phyloP scores from a whole-genome alignment of 805 yeast genomes.

The Millerago galiae region DNA sequence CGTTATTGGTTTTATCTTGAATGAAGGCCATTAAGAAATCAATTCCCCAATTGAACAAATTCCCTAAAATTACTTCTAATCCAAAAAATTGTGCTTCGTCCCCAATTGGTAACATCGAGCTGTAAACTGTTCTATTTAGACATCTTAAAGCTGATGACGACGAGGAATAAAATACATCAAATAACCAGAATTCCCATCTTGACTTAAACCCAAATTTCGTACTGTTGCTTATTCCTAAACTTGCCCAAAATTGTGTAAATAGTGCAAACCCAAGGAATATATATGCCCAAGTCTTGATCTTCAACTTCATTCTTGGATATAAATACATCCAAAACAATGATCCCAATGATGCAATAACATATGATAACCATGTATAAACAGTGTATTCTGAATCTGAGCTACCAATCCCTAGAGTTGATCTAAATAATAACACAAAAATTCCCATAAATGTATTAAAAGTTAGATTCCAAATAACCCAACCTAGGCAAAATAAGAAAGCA shows the following conservation, averaged over 20 bases:
- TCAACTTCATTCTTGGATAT: conserved; percentile 23
- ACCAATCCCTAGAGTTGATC: conserved; percentile 35
- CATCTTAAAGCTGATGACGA: conserved; percentile 32
- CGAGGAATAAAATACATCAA: conserved; percentile 31
- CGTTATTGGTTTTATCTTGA: conserved; percentile 34
- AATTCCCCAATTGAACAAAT: conserved; percentile 38
- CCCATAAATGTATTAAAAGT: conserved; percentile 29
- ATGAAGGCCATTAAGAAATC: conserved; percentile 32
- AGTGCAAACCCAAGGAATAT: conserved; percentile 27
- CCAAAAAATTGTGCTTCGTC: conserved; percentile 40
- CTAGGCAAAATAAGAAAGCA: conserved; percentile 31
- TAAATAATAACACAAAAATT: conserved; percentile 31
- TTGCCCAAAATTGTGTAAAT: conserved; percentile 34
- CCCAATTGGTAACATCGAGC: conserved; percentile 33
- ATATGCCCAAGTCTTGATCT: conserved; percentile 32
- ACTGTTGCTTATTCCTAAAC: conserved; percentile 27
- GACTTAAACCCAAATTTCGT: conserved; percentile 33
- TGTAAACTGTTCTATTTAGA: conserved; percentile 31
- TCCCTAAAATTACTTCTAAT: conserved; percentile 33
- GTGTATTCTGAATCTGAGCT: conserved; percentile 33
- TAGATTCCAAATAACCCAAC: conserved; percentile 39
- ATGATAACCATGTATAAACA: conserved; percentile 32
- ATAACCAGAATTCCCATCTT: conserved; percentile 38
- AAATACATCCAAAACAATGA: conserved; percentile 32
- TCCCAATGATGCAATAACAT: conserved; percentile 29